Conservation (phyloP, 169 alveolate genomes). For the Plasmodium vinckei region DNA sequence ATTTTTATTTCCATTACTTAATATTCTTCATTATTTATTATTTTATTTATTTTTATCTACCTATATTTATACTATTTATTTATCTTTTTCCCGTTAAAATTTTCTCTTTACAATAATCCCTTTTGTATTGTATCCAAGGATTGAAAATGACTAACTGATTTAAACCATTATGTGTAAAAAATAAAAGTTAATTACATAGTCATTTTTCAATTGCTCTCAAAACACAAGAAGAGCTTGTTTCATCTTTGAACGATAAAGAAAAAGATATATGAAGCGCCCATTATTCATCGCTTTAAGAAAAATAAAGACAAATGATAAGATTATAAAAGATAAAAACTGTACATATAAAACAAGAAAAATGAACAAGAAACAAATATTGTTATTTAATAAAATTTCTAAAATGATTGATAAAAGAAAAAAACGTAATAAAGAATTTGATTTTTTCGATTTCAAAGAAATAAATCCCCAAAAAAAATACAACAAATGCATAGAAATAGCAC, state of each 20-base stretch:
- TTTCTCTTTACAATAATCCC: background rate
- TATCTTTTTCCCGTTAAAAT: background rate
- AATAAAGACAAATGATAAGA: background rate
- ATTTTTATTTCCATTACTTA: background rate
- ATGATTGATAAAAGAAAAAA: background rate
- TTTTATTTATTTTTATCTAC: background rate
- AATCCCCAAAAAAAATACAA: background rate
- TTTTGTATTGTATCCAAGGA: slow-evolving; percentile 1
- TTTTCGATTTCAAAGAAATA: background rate
- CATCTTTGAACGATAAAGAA: too few species aligned
- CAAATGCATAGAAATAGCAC: too few species aligned
- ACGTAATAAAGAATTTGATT: background rate
- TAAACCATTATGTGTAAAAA: slow-evolving; percentile 3
- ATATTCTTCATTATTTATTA: background rate
- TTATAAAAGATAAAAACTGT: background rate
- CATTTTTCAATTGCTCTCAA: background rate
- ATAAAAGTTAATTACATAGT: slow-evolving; percentile 1
- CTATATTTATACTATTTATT: background rate
- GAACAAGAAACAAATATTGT: background rate
- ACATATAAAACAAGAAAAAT: background rate
- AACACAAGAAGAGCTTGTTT: too few species aligned
- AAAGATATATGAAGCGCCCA: too few species aligned
- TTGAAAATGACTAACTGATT: slow-evolving; percentile 17
- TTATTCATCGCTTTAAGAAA: background rate
- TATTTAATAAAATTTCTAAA: background rate